Percentiles rank a stretch among this genome's conserved stretches.
These are phyloP conservation scores for Penicillium canariense DNA, from an alignment of 495 filamentous ascomycete species.

Conservation along the genomic window DNA sequence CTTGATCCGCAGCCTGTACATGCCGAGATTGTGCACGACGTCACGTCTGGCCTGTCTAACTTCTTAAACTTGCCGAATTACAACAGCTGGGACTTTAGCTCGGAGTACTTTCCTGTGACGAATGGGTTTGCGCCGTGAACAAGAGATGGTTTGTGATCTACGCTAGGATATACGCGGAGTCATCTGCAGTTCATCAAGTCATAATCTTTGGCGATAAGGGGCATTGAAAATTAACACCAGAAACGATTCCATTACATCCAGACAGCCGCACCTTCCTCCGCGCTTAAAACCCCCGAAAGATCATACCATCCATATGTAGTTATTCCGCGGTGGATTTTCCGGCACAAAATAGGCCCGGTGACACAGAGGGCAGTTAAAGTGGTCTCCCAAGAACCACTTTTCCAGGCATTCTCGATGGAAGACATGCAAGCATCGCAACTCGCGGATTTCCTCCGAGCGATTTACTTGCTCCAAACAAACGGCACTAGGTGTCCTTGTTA, in stretches of 20 bases:
- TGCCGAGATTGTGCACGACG: slow-evolving; percentile 31
- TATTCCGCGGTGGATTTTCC: slow-evolving; percentile 31
- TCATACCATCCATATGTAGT: slow-evolving; percentile 48
- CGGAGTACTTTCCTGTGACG: slow-evolving; percentile 28
- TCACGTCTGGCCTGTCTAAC: slow-evolving; percentile 32
- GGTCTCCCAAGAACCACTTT: slow-evolving; percentile 45
- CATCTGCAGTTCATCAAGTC: background rate
- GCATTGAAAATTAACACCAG: background rate
- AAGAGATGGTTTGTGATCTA: background rate
- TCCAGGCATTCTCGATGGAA: slow-evolving; percentile 48
- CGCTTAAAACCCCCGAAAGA: background rate
- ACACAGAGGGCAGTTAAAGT: slow-evolving; percentile 46
- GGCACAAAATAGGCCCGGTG: slow-evolving; percentile 40
- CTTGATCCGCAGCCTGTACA: slow-evolving; percentile 39
- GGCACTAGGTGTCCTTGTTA: slow-evolving; percentile 24
- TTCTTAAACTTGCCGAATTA: slow-evolving; percentile 42
- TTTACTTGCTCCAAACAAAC: slow-evolving; percentile 45
- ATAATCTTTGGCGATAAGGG: background rate
- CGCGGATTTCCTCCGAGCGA: slow-evolving; percentile 40
- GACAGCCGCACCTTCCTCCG: background rate
- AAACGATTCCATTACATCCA: background rate
- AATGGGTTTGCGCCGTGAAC: slow-evolving; percentile 26
- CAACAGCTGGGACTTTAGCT: slow-evolving; percentile 36
- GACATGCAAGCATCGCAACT: slow-evolving; percentile 45
- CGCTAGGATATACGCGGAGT: background rate